These are phyloP conservation scores for Exophiala oligosperma DNA, from an alignment of 2,329 filamentous ascomycete genomes.

Conservation along the genomic window DNA sequence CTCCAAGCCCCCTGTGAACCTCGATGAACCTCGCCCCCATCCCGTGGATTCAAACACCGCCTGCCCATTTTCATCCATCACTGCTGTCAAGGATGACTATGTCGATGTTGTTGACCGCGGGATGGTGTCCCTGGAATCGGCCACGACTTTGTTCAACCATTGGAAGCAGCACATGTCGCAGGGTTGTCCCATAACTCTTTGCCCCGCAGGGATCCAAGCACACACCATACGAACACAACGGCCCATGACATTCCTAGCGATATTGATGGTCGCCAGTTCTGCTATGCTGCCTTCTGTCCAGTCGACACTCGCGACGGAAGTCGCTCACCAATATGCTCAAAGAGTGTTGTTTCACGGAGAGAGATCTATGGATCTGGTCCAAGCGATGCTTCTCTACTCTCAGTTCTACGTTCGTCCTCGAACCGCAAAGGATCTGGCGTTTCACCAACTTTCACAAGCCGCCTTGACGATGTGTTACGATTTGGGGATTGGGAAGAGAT, in stretches of 20 bases:
- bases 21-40: background rate
- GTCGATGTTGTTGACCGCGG: slow-evolving; percentile 51
- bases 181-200: slow-evolving; percentile 59
- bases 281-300: slow-evolving; percentile 56
- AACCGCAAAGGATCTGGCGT: slow-evolving; percentile 80
- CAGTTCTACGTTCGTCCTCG: slow-evolving; percentile 85
- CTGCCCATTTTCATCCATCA: background rate
- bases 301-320: slow-evolving; percentile 62
- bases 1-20: slow-evolving; percentile 1
- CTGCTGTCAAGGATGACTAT: slow-evolving; percentile 30
- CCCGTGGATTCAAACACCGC: slow-evolving; percentile 2
- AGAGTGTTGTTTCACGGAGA: slow-evolving; percentile 72
- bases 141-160: slow-evolving; percentile 54
- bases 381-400: slow-evolving; percentile 70
- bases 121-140: slow-evolving; percentile 52
- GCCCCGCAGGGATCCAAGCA: slow-evolving; percentile 54
- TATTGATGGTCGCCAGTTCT: slow-evolving; percentile 56
- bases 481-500: slow-evolving; percentile 68
- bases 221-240: slow-evolving; percentile 56
- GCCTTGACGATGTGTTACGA: slow-evolving; percentile 80
- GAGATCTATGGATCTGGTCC: slow-evolving; percentile 81
- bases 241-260: slow-evolving; percentile 59
- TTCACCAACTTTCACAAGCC: slow-evolving; percentile 81
- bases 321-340: slow-evolving; percentile 72
- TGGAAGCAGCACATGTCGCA: slow-evolving; percentile 55